Evolutionary conservation across 1,139 yeast genomes (phyloP).

Genomic region (Yamadazyma sp.): DNA sequence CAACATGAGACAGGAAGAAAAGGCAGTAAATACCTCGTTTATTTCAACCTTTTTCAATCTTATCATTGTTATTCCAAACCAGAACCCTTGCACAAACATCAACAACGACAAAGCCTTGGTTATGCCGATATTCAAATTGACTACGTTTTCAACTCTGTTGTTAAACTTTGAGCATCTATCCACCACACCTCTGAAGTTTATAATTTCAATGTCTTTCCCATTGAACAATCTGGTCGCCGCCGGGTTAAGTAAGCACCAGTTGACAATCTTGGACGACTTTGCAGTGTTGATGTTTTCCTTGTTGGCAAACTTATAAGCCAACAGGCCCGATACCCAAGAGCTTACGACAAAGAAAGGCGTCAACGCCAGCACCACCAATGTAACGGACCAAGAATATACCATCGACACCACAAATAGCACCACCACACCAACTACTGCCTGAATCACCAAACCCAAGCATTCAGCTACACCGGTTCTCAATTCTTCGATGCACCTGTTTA

Average conservation of each 20-base stretch:
- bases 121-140: slow-evolving; percentile 58
- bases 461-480: slow-evolving; percentile 69
- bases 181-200: slow-evolving; percentile 41
- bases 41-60: slow-evolving; percentile 47
- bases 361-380: slow-evolving; percentile 69
- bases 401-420: slow-evolving; percentile 68
- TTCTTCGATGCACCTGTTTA: slow-evolving; percentile 79
- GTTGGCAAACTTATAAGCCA: slow-evolving; percentile 51
- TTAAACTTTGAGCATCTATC: slow-evolving; percentile 49
- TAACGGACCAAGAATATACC: slow-evolving; percentile 79
- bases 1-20: slow-evolving; percentile 73
- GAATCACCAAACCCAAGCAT: slow-evolving; percentile 57
- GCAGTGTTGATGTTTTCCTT: slow-evolving; percentile 59
- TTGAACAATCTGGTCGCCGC: slow-evolving; percentile 61
- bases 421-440: slow-evolving; percentile 50
- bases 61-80: slow-evolving; percentile 80
- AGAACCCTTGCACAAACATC: slow-evolving; percentile 89
- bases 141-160: slow-evolving; percentile 45
- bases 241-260: slow-evolving; percentile 69
- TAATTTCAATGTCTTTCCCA: slow-evolving; percentile 54
- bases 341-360: slow-evolving; percentile 63
- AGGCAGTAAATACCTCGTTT: slow-evolving; percentile 75
- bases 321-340: slow-evolving; percentile 52
- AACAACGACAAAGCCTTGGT: slow-evolving; percentile 58
- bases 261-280: slow-evolving; percentile 57